These are phyloP conservation scores for Cyclostephanos tholiformis DNA, from an alignment of 108 stramenopile species.

Conservation along the genomic window DNA sequence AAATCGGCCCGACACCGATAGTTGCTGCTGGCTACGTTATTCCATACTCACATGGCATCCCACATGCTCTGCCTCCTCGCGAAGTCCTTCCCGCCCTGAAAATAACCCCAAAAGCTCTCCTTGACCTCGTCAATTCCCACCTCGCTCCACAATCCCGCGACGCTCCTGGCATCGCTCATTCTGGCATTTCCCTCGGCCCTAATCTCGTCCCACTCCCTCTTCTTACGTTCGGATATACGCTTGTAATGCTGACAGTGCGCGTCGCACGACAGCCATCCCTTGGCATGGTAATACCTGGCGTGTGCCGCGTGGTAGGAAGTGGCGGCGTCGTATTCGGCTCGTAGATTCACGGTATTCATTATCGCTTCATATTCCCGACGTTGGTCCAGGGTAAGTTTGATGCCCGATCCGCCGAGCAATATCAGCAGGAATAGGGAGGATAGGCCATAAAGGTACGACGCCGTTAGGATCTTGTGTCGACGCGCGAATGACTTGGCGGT, in stretches of 20 bases:
- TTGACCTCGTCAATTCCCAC: conserved; percentile 84
- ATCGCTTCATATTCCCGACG: conserved; percentile 68
- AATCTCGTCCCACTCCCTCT: conserved; percentile 63
- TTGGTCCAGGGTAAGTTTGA: conserved; percentile 68
- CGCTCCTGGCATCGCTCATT: conserved; percentile 83
- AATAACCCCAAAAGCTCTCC: conserved; percentile 88
- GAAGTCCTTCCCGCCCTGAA: conserved; percentile 79
- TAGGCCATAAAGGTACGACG: conserved; percentile 73
- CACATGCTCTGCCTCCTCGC: conserved; percentile 89
- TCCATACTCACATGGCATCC: conserved; percentile 82
- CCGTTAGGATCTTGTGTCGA: conserved; percentile 70
- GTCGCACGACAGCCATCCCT: conserved; percentile 89
- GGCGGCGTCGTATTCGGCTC: conserved; percentile 78
- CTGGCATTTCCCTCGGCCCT: conserved; percentile 79
- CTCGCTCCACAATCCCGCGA: conserved; percentile 84
- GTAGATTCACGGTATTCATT: conserved; percentile 81
- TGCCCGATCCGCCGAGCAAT: conserved; percentile 67
- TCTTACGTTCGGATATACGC: conserved; percentile 59
- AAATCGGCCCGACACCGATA: no score
- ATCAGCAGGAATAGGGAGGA: conserved; percentile 43
- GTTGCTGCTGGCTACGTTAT: no score
- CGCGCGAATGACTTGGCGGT: conserved; percentile 50
- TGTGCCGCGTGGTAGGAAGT: conserved; percentile 60
- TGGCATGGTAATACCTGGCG: conserved; percentile 66
- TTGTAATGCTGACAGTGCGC: conserved; percentile 83